Percentiles rank a stretch among this genome's conserved stretches.
These are phyloP conservation scores for Coemansia sp. DNA, from an alignment of 192 early-diverging fungal genomes.

Conservation along the genomic window DNA sequence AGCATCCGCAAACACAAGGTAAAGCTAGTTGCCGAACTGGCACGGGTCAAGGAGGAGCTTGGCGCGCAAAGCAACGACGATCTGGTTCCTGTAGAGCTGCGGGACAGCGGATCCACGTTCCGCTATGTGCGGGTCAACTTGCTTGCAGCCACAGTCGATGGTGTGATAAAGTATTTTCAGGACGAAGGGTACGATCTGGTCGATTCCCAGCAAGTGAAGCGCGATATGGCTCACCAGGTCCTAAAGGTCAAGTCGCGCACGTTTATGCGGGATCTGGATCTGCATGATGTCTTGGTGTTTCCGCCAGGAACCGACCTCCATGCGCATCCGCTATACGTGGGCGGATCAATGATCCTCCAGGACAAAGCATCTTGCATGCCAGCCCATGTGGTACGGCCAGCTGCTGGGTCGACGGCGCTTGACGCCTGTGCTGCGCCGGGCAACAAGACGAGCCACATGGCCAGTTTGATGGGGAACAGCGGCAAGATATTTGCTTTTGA, in stretches of 20 bases:
- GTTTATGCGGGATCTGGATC: conserved; percentile 65
- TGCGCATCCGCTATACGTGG: conserved; percentile 67
- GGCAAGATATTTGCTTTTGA: conserved; percentile 93
- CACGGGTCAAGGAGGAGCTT: conserved; percentile 70
- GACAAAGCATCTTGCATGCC: conserved; percentile 97
- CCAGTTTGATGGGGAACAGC: conserved; percentile 81
- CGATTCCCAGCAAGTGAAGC: conserved; percentile 10
- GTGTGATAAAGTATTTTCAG: conserved; percentile 63
- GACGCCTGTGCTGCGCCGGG: conserved; percentile 97
- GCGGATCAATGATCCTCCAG: conserved; percentile 86
- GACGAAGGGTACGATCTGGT: conserved; percentile 59
- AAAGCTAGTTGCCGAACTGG: conserved; percentile 72
- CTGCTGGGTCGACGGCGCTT: conserved; percentile 60
- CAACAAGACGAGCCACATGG: conserved; percentile 96
- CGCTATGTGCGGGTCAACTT: conserved; percentile 90
- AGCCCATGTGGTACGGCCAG: conserved; percentile 75
- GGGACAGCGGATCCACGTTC: conserved; percentile 60
- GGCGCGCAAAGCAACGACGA: conserved; percentile 67
- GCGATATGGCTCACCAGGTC: conserved; percentile 1
- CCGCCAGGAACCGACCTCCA: conserved; percentile 89
- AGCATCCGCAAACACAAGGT: conserved; percentile 67
- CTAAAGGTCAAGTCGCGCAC: conserved; percentile 19
- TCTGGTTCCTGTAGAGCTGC: conserved; percentile 62
- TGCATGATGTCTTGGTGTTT: conserved; percentile 81
- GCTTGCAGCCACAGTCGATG: conserved; percentile 67